Conservation (phyloP, 1,139 yeast species). For the Yamadazyma triangularis region DNA sequence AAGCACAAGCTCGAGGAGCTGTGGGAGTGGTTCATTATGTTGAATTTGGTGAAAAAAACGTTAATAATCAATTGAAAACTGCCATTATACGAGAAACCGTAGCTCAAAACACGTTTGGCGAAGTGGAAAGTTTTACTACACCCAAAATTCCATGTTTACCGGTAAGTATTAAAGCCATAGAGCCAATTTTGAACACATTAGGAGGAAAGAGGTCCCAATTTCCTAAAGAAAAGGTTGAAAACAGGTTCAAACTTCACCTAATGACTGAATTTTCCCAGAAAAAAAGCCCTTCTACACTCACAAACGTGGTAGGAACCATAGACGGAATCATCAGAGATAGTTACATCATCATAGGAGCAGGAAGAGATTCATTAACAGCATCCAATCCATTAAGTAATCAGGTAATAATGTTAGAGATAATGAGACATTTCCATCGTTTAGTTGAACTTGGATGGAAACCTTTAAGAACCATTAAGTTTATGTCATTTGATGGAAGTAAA, state of each 20-base stretch:
- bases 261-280: too few relatives aligned
- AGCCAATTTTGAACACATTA: conserved; percentile 31
- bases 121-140: conserved; percentile 2
- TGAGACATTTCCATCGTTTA: conserved; percentile 34
- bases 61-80: conserved; percentile 7
- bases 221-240: conserved; percentile 14
- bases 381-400: conserved; percentile 39
- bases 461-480: conserved; percentile 35
- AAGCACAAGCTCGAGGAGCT: conserved; percentile 28
- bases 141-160: conserved; percentile 33
- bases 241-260: conserved; percentile 15
- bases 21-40: conserved; percentile 25
- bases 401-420: conserved; percentile 37
- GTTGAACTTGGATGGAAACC: conserved; percentile 42
- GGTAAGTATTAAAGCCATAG: conserved; percentile 24
- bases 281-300: conserved; percentile 16
- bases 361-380: conserved; percentile 36
- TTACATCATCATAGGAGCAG: conserved; percentile 39
- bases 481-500: conserved; percentile 42
- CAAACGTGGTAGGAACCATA: conserved; percentile 32
- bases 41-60: conserved; percentile 13
- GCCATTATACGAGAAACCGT: conserved; percentile 23
- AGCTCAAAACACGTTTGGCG: conserved; percentile 9
- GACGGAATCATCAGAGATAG: conserved; percentile 41
- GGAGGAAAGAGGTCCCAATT: conserved; percentile 15